These are phyloP conservation scores for Noccaea bulbosa DNA, from an alignment of 345 rosid genomes.

Conservation along the genomic window DNA sequence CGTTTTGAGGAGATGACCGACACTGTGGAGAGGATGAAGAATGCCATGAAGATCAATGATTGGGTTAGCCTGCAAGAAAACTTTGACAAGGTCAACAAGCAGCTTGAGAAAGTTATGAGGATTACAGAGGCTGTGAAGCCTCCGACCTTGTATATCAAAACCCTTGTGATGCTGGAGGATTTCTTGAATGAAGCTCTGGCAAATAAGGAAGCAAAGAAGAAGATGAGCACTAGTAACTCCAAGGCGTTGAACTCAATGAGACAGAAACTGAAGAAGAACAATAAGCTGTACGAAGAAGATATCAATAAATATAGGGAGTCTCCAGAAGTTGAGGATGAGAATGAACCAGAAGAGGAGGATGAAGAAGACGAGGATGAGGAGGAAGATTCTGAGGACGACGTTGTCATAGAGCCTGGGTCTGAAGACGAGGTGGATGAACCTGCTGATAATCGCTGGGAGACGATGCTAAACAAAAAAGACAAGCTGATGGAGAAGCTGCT, in stretches of 20 bases:
- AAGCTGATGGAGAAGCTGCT: conserved; percentile 76
- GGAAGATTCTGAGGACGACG: conserved; percentile 55
- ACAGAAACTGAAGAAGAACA: conserved; percentile 90
- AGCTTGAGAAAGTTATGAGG: conserved; percentile 94
- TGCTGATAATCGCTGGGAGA: conserved; percentile 60
- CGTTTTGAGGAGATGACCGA: conserved; percentile 80
- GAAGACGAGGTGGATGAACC: conserved; percentile 47
- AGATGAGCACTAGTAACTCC: conserved; percentile 95
- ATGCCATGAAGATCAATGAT: conserved; percentile 94
- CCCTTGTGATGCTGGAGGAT: conserved; percentile 91
- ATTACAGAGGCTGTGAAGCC: conserved; percentile 73
- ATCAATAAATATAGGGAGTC: conserved; percentile 72
- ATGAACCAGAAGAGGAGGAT: conserved; percentile 55
- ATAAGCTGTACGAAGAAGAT: conserved; percentile 78
- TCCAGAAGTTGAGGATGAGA: conserved; percentile 77
- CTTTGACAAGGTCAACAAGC: conserved; percentile 91
- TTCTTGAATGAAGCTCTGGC: conserved; percentile 79
- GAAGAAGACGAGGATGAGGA: conserved; percentile 60
- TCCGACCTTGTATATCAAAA: conserved; percentile 71
- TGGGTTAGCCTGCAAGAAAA: conserved; percentile 89
- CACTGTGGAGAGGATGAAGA: conserved; percentile 85
- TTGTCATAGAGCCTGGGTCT: conserved; percentile 42
- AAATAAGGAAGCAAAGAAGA: conserved; percentile 93
- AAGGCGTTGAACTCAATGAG: conserved; percentile 96
- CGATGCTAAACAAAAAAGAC: conserved; percentile 73